Conservation (phyloP, 208 protist genomes). For the Vickermania ingenoplastis region DNA sequence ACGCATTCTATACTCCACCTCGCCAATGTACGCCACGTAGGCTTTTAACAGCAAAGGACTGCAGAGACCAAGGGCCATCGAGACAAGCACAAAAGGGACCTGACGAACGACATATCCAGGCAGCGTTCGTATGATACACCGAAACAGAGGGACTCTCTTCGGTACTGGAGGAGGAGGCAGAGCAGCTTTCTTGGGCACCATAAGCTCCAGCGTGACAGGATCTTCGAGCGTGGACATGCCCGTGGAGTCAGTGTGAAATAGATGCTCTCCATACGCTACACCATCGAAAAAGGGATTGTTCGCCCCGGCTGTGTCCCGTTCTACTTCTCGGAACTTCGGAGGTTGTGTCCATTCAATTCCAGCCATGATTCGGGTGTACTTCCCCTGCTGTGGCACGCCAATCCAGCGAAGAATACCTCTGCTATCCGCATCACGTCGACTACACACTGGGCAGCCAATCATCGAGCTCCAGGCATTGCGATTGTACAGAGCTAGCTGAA, state of each 20-base stretch:
- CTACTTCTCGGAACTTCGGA: conserved; percentile 15
- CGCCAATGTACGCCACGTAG: background rate
- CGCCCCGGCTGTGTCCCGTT: conserved; percentile 2
- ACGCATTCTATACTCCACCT: background rate
- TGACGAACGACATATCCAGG: background rate
- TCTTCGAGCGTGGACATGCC: conserved; percentile 49
- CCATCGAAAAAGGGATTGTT: conserved; percentile 32
- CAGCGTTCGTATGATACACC: background rate
- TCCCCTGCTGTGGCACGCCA: conserved; percentile 48
- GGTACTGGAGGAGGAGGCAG: background rate
- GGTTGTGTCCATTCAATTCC: conserved; percentile 51
- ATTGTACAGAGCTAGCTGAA: conserved; percentile 16
- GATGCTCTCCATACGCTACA: conserved; percentile 45
- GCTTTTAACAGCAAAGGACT: background rate
- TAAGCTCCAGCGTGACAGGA: conserved; percentile 17
- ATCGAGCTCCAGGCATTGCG: conserved; percentile 37
- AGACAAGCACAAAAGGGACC: background rate
- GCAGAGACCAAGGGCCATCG: background rate
- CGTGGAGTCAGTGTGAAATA: conserved; percentile 29
- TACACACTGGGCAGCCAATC: conserved; percentile 28
- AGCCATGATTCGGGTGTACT: conserved; percentile 36
- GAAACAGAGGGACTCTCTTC: background rate
- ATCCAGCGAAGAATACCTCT: conserved; percentile 48
- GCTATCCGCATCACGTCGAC: conserved; percentile 23
- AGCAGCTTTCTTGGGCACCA: conserved; percentile 1